Evolutionary conservation across 2,329 filamentous ascomycete genomes (phyloP).

Genomic region (Pseudonectria buxi): DNA sequence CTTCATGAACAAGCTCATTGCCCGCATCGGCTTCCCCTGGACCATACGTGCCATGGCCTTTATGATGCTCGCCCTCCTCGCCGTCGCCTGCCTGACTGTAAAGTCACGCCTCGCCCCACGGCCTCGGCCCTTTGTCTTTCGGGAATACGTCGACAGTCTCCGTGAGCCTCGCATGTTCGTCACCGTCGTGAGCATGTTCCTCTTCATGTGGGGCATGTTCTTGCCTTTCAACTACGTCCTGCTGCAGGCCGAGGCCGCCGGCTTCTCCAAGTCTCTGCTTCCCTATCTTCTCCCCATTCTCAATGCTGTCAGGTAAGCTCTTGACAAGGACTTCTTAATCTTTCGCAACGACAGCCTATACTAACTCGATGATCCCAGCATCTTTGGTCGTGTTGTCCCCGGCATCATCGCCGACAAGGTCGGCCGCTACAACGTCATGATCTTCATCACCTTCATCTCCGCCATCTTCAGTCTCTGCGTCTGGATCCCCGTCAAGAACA

Average conservation of each 20-base stretch:
- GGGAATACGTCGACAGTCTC: slow-evolving; percentile 41
- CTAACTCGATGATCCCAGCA: slow-evolving; percentile 25
- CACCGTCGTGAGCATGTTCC: slow-evolving; percentile 40
- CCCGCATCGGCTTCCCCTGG: slow-evolving; percentile 39
- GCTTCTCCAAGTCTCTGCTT: slow-evolving; percentile 34
- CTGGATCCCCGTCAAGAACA: slow-evolving; percentile 42
- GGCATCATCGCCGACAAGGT: slow-evolving; percentile 40
- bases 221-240: slow-evolving; percentile 48
- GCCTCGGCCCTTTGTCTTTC: slow-evolving; percentile 36
- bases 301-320: slow-evolving; percentile 41
- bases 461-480: slow-evolving; percentile 39
- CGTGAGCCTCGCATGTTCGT: slow-evolving; percentile 38
- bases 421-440: slow-evolving; percentile 42
- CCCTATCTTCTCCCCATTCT: slow-evolving; percentile 51
- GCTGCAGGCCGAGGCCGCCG: slow-evolving; percentile 39
- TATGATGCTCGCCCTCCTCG: slow-evolving; percentile 33
- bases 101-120: slow-evolving; percentile 37
- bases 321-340: neutral
- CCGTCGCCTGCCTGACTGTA: slow-evolving; percentile 28
- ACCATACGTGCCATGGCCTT: slow-evolving; percentile 42
- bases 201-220: slow-evolving; percentile 51
- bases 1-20: slow-evolving; percentile 49
- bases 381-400: slow-evolving; percentile 45
- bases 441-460: slow-evolving; percentile 45
- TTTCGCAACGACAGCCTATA: neutral